phyloP scores from a whole-genome alignment of 768 basidiomycete species.

The Rhizopogon vinicolor region DNA sequence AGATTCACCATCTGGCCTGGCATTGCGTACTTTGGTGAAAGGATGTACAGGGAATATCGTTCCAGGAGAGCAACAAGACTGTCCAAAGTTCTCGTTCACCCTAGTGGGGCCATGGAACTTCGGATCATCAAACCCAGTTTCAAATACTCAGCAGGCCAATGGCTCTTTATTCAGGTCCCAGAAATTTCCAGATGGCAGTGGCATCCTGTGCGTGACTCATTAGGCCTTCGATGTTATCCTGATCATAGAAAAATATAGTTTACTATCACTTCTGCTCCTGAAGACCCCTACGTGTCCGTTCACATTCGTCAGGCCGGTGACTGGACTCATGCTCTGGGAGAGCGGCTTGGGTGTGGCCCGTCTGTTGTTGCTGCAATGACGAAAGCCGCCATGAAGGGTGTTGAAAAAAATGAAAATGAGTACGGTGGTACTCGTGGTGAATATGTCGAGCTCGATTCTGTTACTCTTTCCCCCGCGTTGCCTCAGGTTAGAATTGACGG shows the following conservation, averaged over 20 bases:
- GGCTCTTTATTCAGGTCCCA: conserved; percentile 88
- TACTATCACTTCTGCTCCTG: conserved; percentile 92
- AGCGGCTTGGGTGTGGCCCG: conserved; percentile 79
- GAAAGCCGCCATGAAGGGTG: conserved; percentile 69
- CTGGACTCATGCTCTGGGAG: conserved; percentile 79
- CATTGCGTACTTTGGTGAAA: conserved; percentile 84
- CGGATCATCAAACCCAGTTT: conserved; percentile 90
- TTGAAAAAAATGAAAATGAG: conserved; percentile 53
- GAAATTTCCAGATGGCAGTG: conserved; percentile 83
- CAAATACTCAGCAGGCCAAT: conserved; percentile 88
- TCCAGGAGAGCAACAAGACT: conserved; percentile 73
- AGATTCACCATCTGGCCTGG: conserved; percentile 90
- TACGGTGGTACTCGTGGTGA: conserved; percentile 56
- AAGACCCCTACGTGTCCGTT: conserved; percentile 87
- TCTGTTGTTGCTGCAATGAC: conserved; percentile 76
- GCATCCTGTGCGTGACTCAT: conserved; percentile 77
- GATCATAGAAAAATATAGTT: conserved; percentile 44
- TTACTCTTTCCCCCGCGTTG: conserved; percentile 43
- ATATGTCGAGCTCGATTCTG: conserved; percentile 73
- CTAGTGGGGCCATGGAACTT: conserved; percentile 90
- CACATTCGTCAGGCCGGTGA: conserved; percentile 95
- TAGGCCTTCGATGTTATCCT: not conserved
- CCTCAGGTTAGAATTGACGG: conserved; percentile 81
- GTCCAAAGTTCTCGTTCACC: conserved; percentile 85
- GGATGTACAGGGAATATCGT: conserved; percentile 79